Conservation (phyloP, 1,139 yeast species). For the Kodamaea sp. region DNA sequence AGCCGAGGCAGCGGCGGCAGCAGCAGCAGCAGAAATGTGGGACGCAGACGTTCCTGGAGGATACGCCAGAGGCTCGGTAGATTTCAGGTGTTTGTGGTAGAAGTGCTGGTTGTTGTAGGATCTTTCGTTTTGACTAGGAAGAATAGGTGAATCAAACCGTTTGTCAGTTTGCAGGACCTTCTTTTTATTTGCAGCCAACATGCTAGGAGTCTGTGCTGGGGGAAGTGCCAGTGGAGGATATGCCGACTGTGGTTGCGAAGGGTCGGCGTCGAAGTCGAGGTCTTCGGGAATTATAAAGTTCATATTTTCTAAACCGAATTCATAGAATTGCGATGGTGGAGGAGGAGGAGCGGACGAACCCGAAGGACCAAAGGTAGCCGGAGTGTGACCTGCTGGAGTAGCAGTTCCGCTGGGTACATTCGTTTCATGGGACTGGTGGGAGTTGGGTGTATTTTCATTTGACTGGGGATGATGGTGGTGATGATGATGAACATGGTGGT, state of each 20-base stretch:
- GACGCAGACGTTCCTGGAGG: conserved; percentile 7
- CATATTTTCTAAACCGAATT: conserved; percentile 29
- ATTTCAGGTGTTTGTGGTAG: conserved; percentile 33
- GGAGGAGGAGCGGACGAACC: conserved; percentile 5
- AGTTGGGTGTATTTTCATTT: conserved; percentile 15
- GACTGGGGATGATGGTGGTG: conserved; percentile 13
- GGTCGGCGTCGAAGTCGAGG: conserved; percentile 19
- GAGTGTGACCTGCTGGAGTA: conserved; percentile 5
- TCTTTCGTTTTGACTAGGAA: conserved; percentile 47
- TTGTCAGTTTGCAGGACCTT: conserved; percentile 10
- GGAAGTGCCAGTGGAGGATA: conserved; percentile 34
- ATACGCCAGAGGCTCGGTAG: conserved; percentile 2
- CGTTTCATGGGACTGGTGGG: conserved; percentile 13
- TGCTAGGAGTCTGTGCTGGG: conserved; percentile 28
- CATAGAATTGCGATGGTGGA: conserved; percentile 17
- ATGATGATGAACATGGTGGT: conserved; percentile 13
- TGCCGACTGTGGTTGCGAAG: conserved; percentile 28
- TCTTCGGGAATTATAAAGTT: conserved; percentile 33
- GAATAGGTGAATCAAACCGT: conserved; percentile 38
- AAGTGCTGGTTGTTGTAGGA: conserved; percentile 47
- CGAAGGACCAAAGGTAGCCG: conserved; percentile 4
- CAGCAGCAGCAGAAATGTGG: conserved; percentile 5
- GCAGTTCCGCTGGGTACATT: conserved; percentile 12
- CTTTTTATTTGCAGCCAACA: conserved; percentile 25
- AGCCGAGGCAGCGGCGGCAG: too few species aligned